phyloP scores from a whole-genome alignment of 768 basidiomycete species.

The Agaricus subrufescens region DNA sequence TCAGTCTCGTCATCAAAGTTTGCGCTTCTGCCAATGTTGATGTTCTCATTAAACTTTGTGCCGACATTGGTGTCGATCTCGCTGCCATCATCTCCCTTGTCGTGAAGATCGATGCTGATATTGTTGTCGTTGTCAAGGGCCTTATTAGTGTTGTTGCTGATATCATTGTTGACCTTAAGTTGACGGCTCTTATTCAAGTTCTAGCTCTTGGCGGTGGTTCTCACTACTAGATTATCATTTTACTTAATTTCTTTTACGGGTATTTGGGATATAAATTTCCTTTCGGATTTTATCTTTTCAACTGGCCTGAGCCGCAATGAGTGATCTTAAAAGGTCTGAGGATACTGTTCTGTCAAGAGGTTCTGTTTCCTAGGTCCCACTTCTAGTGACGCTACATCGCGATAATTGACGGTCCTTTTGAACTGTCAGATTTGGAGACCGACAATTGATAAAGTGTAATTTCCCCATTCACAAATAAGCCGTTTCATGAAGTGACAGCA shows the following conservation, averaged over 20 bases:
- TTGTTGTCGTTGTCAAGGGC: background rate
- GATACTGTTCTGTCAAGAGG: no score
- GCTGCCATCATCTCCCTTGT: constrained; percentile 5
- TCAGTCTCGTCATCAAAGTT: constrained; percentile 1
- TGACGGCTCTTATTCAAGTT: constrained; percentile 1
- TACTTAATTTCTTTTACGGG: background rate
- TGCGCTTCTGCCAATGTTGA: constrained; percentile 5
- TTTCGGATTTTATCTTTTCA: no score
- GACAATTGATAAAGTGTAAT: no score
- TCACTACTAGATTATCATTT: background rate
- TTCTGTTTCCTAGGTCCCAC: no score
- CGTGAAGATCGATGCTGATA: background rate
- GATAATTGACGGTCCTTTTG: no score
- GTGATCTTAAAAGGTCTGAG: no score
- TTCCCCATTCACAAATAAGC: no score
- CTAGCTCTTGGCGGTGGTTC: background rate
- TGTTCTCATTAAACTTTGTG: constrained; percentile 10
- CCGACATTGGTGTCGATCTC: constrained; percentile 9
- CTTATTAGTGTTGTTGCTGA: background rate
- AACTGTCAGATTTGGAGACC: no score
- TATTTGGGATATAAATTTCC: background rate
- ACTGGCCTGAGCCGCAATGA: no score
- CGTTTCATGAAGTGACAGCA: no score
- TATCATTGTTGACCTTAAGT: background rate
- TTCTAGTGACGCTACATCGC: no score